Base-by-base conservation (phyloP, 164 flowering plant genomes). In the Santalum album region DNA sequence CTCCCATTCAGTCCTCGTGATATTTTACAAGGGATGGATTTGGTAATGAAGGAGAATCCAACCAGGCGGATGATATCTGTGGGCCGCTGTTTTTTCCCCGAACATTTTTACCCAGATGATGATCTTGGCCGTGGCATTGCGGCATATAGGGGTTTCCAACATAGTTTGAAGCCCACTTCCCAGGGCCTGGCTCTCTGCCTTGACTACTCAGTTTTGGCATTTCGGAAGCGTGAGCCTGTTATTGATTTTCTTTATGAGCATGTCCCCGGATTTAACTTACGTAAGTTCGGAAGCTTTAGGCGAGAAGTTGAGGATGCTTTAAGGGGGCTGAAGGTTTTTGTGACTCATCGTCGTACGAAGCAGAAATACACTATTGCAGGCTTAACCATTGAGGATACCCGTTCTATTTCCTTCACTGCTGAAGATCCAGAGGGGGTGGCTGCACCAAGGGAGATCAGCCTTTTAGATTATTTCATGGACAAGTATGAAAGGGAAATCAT, bases 31-130 rank as follows among this genome's bases (percentile, higher is more conserved):
- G 86, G 71, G 1, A 58, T 88, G 82, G 96, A 86, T 68, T 66
- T 88, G 56, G 80, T 86, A 15, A 71, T 83, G 81, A 82, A 79
- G 54, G 89, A 85, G 61, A 69, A 86, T 59, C 82, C 82, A 1
- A 24, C 72, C 16, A 69, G 64, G 63, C 23, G 34, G 2, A 57
- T 73, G 63, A 63, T 78, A 1, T 36, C 63, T 7, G 56, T 75
- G 22, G 87, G 90, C 22, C 67, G 76, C 5, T 26, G 64, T 47
- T 83, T 83, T 39, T 77, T 71, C 59, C 51, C 76, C 14, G 6
- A 18, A 10, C 45, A 38, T 1, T 22, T 24, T 27, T 1, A 50
- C 7, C 22, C 7, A 10, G 51, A 54, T 12, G 76, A 67, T 65
- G 72, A 73, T 43, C 73, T 86, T n/a, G 70, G 69, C 1, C 0